Evolutionary conservation across 805 yeast species (phyloP), one percentile per base, ranked within the genome.

Genomic region (Candida maesae): DNA sequence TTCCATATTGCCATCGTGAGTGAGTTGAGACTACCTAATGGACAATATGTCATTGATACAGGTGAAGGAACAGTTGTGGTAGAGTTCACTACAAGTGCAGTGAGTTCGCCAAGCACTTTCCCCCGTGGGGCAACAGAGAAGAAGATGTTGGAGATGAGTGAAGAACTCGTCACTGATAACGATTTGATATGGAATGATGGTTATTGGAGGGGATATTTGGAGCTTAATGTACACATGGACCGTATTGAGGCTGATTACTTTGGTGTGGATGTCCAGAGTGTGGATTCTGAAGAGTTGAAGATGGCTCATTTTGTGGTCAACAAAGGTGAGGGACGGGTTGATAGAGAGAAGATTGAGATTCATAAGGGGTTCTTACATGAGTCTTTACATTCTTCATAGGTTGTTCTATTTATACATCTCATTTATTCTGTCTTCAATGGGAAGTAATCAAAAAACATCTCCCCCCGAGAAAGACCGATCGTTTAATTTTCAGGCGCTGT

Each of bases 1-100:
- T 53, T 55, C 44, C 60, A 55, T 38, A 51, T 53, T 37, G 51
- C 53, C 15, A 52, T 57, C 49, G 51, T 46, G 11, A 45, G 50
- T 28, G 60, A 55, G 26, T 38, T 55, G 17, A 41, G 32, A 29
- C 23, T 42, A 9, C 40, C 43, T 2, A 21, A n/a, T 3, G 42
- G 40, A 4, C n/a, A 26, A n/a, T 55, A 55, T 28, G 33, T 42
- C 32, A 35, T 48, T 35, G 37, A 28, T 12, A 47, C 57, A 12
- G 59, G 59, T 7, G 46, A 50, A 16, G 59, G 60, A 17, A 34
- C 53, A 5, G n/a, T 52, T 4, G 35, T 45, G n/a, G 56, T 55
- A 15, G 59, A 54, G 39, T 49, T 54, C 26, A 56, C 56, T 5
- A 46, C 55, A 5, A 38, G 48, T 36, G 58, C 58, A 2, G 49